Conservation (phyloP, 371 early-diverging fungal species). For the Coemansia sp. region DNA sequence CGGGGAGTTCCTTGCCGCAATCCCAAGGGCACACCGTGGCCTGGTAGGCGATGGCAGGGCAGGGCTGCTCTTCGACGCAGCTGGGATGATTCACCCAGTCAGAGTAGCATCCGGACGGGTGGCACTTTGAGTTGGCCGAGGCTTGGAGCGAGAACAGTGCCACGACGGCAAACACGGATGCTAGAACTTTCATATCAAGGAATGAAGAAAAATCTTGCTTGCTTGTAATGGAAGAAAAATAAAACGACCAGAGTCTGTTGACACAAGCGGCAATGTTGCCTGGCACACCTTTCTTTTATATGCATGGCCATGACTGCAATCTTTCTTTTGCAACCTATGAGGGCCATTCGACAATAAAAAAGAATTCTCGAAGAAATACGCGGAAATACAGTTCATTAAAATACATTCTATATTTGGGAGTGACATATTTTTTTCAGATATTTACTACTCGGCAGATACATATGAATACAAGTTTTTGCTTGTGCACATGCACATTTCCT, state of each 20-base stretch:
- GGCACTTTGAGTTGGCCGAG: constrained; percentile 26
- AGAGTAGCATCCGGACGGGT: constrained; percentile 21
- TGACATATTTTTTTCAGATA: neutral
- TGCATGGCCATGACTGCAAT: neutral
- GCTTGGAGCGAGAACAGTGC: constrained; percentile 13
- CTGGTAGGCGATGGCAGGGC: constrained; percentile 20
- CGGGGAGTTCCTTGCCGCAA: constrained; percentile 31
- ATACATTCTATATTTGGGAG: neutral
- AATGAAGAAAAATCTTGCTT: neutral
- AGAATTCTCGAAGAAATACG: neutral
- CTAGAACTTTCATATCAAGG: constrained; percentile 14
- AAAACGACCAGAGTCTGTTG: too few species aligned
- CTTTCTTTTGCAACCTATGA: too few species aligned
- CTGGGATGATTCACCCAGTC: constrained; percentile 12
- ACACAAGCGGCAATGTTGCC: too few species aligned
- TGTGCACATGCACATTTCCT: neutral
- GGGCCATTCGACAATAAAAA: neutral
- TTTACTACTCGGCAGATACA: neutral
- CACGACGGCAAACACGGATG: neutral
- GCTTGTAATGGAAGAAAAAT: too few species aligned
- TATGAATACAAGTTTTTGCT: neutral
- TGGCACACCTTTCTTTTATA: too few species aligned
- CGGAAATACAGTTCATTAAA: neutral
- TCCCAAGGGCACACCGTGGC: constrained; percentile 35
- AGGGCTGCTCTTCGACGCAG: constrained; percentile 19